phyloP scores from a whole-genome alignment of 1,284 basidiomycete species.

The Ceratobasidium sp. region DNA sequence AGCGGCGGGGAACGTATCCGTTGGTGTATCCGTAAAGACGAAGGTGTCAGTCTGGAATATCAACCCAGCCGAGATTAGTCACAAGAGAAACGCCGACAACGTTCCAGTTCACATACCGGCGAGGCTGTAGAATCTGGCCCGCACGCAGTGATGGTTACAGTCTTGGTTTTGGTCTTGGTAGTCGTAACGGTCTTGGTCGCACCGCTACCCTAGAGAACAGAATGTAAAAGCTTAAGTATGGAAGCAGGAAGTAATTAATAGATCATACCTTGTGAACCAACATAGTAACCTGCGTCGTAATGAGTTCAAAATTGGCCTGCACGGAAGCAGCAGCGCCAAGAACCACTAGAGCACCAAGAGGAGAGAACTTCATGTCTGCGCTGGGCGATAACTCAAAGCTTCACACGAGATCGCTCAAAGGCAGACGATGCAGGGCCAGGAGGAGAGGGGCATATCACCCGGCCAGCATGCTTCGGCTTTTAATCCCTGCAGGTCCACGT shows the following conservation, averaged over 20 bases:
- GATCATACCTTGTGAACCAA: constrained; percentile 39
- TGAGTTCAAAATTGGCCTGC: constrained; percentile 33
- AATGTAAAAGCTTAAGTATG: neutral
- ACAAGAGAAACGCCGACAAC: neutral
- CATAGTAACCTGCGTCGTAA: constrained; percentile 39
- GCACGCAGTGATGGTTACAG: constrained; percentile 37
- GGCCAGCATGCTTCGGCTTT: constrained; percentile 19
- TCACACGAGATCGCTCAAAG: constrained; percentile 14
- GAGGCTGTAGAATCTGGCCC: neutral
- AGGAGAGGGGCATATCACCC: constrained; percentile 25
- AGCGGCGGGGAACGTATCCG: neutral
- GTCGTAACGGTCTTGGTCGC: constrained; percentile 37
- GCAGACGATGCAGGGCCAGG: constrained; percentile 29
- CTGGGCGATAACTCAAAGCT: neutral
- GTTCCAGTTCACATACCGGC: neutral
- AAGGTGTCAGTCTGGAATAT: constrained; percentile 10
- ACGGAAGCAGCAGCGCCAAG: constrained; percentile 23
- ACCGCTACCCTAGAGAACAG: neutral
- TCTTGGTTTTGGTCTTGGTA: constrained; percentile 34
- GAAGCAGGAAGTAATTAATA: neutral
- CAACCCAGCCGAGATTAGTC: neutral
- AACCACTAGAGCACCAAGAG: constrained; percentile 13
- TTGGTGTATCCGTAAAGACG: neutral
- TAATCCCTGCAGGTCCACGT: neutral
- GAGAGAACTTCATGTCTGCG: constrained; percentile 26